Percentiles rank a stretch among this genome's conserved stretches.
Conservation (phyloP, 1,284 basidiomycete genomes). For the Jaminaea rosea region DNA sequence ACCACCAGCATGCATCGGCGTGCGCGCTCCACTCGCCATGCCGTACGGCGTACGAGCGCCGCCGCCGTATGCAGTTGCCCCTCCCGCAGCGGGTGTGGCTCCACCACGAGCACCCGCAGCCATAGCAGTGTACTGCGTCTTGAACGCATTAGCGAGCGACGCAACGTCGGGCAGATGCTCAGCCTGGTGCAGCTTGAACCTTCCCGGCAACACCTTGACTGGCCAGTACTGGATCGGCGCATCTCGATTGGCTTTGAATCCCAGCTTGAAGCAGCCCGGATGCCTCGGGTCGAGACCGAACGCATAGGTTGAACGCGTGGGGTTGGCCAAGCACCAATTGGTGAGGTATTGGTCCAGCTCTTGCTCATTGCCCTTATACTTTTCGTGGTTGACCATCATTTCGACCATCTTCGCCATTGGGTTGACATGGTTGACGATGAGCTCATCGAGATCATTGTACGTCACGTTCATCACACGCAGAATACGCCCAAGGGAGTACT, state of each 20-base stretch:
- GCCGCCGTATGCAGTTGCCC: slow-evolving; percentile 18
- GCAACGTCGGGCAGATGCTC: slow-evolving; percentile 41
- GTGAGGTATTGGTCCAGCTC: slow-evolving; percentile 53
- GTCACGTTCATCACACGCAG: slow-evolving; percentile 65
- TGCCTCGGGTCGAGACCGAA: slow-evolving; percentile 82
- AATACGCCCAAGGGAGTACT: slow-evolving; percentile 61
- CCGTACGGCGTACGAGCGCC: slow-evolving; percentile 9
- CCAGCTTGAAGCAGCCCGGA: slow-evolving; percentile 86
- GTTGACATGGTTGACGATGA: slow-evolving; percentile 94
- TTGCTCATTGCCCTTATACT: slow-evolving; percentile 80
- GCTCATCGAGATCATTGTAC: slow-evolving; percentile 91
- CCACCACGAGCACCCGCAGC: slow-evolving; percentile 26
- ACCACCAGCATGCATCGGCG: slow-evolving; percentile 4
- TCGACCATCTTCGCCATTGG: slow-evolving; percentile 89
- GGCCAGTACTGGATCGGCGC: slow-evolving; percentile 46
- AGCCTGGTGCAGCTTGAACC: slow-evolving; percentile 41
- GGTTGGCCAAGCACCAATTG: slow-evolving; percentile 67
- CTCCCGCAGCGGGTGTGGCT: slow-evolving; percentile 24
- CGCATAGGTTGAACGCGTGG: slow-evolving; percentile 87
- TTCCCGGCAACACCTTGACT: slow-evolving; percentile 43
- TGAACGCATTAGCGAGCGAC: slow-evolving; percentile 43
- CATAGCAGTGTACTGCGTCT: slow-evolving; percentile 45
- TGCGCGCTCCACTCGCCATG: neutral
- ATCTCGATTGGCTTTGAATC: slow-evolving; percentile 70
- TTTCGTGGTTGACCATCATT: slow-evolving; percentile 89